These are phyloP conservation scores for Penicillium fimorum DNA, from an alignment of 495 filamentous ascomycete species.

Conservation along the genomic window DNA sequence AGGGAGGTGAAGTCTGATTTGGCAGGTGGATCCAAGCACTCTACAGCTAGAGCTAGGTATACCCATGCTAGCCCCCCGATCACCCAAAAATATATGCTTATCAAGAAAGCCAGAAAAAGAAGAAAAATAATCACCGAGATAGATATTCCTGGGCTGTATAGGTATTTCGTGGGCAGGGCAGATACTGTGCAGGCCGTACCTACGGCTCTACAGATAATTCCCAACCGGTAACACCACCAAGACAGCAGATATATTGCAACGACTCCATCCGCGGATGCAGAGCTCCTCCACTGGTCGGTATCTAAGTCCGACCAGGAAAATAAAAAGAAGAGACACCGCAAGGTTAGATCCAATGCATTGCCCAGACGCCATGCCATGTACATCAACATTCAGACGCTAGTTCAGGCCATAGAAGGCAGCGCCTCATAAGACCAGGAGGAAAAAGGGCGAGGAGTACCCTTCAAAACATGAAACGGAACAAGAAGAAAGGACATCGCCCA, in stretches of 20 bases:
- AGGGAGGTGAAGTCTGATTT: slow-evolving; percentile 2
- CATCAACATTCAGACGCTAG: slow-evolving; percentile 1
- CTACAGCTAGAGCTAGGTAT: too few relatives aligned
- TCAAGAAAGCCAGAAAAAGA: not conserved
- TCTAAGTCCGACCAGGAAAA: slow-evolving; percentile 15
- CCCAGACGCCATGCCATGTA: slow-evolving; percentile 23
- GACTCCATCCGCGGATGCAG: slow-evolving; percentile 15
- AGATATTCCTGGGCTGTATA: too few relatives aligned
- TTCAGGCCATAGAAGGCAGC: slow-evolving; percentile 4
- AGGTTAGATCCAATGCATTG: slow-evolving; percentile 28
- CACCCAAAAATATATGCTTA: not conserved
- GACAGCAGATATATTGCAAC: slow-evolving; percentile 20
- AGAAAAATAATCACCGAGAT: not conserved
- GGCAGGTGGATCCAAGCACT: slow-evolving; percentile 2
- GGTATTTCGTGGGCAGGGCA: not conserved
- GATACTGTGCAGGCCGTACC: not conserved
- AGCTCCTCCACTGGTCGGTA: slow-evolving; percentile 7
- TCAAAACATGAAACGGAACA: slow-evolving; percentile 6
- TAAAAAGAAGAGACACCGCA: slow-evolving; percentile 16
- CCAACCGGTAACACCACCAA: slow-evolving; percentile 7
- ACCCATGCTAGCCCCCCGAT: not conserved
- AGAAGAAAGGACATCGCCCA: slow-evolving; percentile 8
- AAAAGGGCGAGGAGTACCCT: slow-evolving; percentile 14
- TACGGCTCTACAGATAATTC: slow-evolving; percentile 6
- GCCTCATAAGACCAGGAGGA: slow-evolving; percentile 1